A percentile compares a stretch with the other conserved stretches of the same genome.
Conservation (phyloP, 148 eudicot genomes). For the Gaultheria prostrata region DNA sequence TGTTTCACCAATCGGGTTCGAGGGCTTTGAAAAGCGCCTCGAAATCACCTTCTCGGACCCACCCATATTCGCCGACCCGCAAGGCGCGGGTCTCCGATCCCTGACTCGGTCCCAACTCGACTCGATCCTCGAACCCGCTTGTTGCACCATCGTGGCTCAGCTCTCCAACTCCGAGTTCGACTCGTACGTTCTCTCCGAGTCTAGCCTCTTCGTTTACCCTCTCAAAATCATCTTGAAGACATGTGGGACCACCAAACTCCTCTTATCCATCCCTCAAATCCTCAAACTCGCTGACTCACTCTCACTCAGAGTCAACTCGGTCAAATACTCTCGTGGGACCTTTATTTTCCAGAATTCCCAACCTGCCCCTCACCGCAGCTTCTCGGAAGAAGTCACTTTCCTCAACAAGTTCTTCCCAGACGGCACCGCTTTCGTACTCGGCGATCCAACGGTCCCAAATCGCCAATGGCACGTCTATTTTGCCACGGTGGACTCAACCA, state of each 20-base stretch:
- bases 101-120: constrained; percentile 44
- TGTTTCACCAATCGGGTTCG: constrained; percentile 49
- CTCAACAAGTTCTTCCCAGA: constrained; percentile 43
- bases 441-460: constrained; percentile 33
- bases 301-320: constrained; percentile 45
- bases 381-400: constrained; percentile 49
- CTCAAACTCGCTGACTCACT: constrained; percentile 39
- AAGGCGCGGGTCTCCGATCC: constrained; percentile 42
- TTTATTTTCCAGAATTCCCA: constrained; percentile 54
- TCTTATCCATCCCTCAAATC: constrained; percentile 47
- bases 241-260: constrained; percentile 64
- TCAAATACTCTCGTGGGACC: constrained; percentile 59
- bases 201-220: constrained; percentile 58
- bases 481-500: neutral
- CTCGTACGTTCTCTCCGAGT: constrained; percentile 70
- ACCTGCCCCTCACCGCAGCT: constrained; percentile 59
- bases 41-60: constrained; percentile 40
- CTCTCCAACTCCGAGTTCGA: constrained; percentile 50
- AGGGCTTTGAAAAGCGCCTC: constrained; percentile 57
- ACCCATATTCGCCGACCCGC: constrained; percentile 31
- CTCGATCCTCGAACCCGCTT: constrained; percentile 39
- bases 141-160: constrained; percentile 55
- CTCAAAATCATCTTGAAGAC: constrained; percentile 51
- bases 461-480: constrained; percentile 46
- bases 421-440: constrained; percentile 42